A percentile compares a stretch with the other conserved stretches of the same genome.
Conservation (phyloP, 106 monocot genomes). For the Dioscorea alata region DNA sequence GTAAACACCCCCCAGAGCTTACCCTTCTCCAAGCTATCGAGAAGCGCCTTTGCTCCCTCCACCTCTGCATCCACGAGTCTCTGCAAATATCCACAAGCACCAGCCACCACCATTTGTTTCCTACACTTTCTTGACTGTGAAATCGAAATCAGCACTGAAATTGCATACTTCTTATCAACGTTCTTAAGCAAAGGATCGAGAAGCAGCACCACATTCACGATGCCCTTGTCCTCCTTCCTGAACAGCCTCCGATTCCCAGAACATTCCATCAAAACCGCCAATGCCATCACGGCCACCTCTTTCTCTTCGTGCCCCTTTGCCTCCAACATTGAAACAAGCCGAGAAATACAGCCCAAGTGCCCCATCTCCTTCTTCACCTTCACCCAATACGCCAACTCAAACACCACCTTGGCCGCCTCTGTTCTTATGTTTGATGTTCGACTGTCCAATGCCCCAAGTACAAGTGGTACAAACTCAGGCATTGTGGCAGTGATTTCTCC, state of each 20-base stretch:
- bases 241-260: constrained; percentile 38
- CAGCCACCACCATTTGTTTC: constrained; percentile 69
- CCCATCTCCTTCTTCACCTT: constrained; percentile 33
- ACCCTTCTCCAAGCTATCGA: constrained; percentile 57
- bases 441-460: constrained; percentile 26
- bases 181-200: constrained; percentile 39
- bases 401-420: constrained; percentile 42
- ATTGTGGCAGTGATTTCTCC: constrained; percentile 32
- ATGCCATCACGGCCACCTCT: constrained; percentile 59
- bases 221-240: constrained; percentile 68
- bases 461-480: constrained; percentile 29
- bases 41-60: constrained; percentile 71
- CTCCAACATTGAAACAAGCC: constrained; percentile 56
- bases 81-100: constrained; percentile 54
- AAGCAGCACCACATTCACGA: constrained; percentile 47
- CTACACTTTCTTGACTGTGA: constrained; percentile 60
- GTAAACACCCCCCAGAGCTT: constrained; percentile 61
- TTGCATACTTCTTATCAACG: constrained; percentile 52
- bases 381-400: constrained; percentile 6
- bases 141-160: constrained; percentile 40
- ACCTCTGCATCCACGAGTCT: constrained; percentile 48
- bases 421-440: constrained; percentile 26
- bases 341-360: constrained; percentile 29
- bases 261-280: constrained; percentile 35
- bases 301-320: constrained; percentile 54